These are phyloP conservation scores for Alternaria atra DNA, from an alignment of 2,329 filamentous ascomycete species.

Conservation along the genomic window DNA sequence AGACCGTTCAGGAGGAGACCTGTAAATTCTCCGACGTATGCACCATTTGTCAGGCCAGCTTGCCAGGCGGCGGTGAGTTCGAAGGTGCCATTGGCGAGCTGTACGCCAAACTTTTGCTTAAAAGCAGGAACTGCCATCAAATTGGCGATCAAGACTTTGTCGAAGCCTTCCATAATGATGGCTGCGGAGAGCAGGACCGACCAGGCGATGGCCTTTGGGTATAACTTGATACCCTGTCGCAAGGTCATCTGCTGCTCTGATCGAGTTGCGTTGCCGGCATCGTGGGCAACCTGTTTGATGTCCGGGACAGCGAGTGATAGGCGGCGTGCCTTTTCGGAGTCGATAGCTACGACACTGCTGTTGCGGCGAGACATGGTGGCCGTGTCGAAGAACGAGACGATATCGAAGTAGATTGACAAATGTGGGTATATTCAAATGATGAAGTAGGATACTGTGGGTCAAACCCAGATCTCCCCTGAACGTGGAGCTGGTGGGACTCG, in stretches of 20 bases:
- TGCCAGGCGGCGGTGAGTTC: conserved; percentile 58
- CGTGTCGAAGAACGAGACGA: conserved; percentile 11
- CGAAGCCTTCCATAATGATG: conserved; percentile 92
- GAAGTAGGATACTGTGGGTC: conserved; percentile 11
- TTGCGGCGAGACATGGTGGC: conserved; percentile 44
- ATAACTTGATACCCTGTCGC: conserved; percentile 77
- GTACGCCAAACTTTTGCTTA: conserved; percentile 54
- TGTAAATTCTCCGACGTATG: conserved; percentile 55
- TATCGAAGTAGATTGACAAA: not conserved
- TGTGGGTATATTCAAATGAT: conserved; percentile 1
- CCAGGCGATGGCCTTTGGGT: conserved; percentile 88
- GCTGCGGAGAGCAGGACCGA: conserved; percentile 84
- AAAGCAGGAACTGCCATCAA: conserved; percentile 67
- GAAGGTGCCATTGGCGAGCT: conserved; percentile 49
- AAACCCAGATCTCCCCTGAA: conserved; percentile 23
- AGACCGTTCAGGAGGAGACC: conserved; percentile 58
- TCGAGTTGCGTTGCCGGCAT: conserved; percentile 51
- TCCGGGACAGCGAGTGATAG: conserved; percentile 42
- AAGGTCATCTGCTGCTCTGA: conserved; percentile 63
- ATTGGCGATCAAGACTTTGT: conserved; percentile 81
- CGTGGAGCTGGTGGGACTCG: conserved; percentile 26
- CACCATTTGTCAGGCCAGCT: conserved; percentile 57
- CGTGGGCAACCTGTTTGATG: conserved; percentile 36
- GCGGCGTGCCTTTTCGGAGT: conserved; percentile 41
- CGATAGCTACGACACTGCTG: conserved; percentile 44